Base-by-base conservation (phyloP, 2,329 filamentous ascomycete genomes). In the Tolypocladium album region DNA sequence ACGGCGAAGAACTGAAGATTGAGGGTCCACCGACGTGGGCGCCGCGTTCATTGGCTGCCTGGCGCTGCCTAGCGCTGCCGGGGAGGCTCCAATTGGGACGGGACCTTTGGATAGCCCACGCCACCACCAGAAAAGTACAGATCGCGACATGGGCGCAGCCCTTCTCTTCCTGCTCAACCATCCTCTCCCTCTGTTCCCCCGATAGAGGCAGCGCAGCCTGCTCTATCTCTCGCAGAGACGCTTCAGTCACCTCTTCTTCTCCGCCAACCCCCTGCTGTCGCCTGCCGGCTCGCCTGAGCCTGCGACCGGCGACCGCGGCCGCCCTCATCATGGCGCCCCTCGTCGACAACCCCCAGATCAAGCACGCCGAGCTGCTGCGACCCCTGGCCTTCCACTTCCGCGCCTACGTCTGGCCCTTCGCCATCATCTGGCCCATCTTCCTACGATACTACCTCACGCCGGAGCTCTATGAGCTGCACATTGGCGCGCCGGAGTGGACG, bases 401-500 rank as follows among this genome's bases (percentile, higher is more conserved):
- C 74, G 79, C 90, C 67, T 99, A 99, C 73, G 77, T 96, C 67
- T 96, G 91, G 90, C 94, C 94, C 0, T 99, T 97, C 71, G 79
- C 88, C 62, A 86, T 97, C 66, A 79, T 92, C 69, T 99, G 95
- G 92, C 94, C 95, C 58, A 78, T 89, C 68, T 97, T 97, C 76
- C 84, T 96, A 65, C 85, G 89, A 72, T 86, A 92, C 75, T 97
- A 96, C 74, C 85, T 96, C 59, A 88, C 86, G 27, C 81, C 86
- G 63, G 88, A 91, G 59, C 86, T 90, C 66, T 99, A 99, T 75
- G 88, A 96, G 66, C 88, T 87, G 71, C 87, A 97, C 78, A 95
- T 99, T 65, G 85, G 89, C 68, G 92, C 88, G n/a, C 87, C 89
- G 67, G 94, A 99, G 80, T 99, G 94, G 93, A 97, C 95, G 0